These are phyloP conservation scores for Leccinum pallidistipes DNA, from an alignment of 1,284 basidiomycete genomes.

Conservation along the genomic window DNA sequence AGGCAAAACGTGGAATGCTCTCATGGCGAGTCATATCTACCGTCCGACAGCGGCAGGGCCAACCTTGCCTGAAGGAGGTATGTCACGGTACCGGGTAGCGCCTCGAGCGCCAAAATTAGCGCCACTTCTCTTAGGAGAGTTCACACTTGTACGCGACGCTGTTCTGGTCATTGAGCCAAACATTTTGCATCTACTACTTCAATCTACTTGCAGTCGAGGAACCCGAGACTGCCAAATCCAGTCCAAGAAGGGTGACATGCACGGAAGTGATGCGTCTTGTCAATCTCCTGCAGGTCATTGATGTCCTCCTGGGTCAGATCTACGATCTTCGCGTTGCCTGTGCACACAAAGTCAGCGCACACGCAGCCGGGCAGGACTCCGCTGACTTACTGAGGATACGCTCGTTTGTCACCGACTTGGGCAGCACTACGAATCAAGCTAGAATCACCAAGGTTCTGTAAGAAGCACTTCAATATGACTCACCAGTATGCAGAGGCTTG, in stretches of 20 bases:
- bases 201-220: slow-evolving; percentile 52
- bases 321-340: slow-evolving; percentile 55
- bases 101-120: neutral
- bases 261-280: slow-evolving; percentile 59
- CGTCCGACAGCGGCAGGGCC: slow-evolving; percentile 5
- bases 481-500: slow-evolving; percentile 53
- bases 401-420: slow-evolving; percentile 61
- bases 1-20: slow-evolving; percentile 3
- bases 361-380: too few species aligned
- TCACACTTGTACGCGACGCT: neutral
- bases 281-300: slow-evolving; percentile 51
- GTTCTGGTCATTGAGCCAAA: neutral
- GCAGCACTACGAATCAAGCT: slow-evolving; percentile 43
- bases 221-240: slow-evolving; percentile 61
- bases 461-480: slow-evolving; percentile 6
- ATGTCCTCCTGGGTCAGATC: slow-evolving; percentile 60
- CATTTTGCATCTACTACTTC: neutral
- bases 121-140: too few species aligned
- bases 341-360: slow-evolving; percentile 3
- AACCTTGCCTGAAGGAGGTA: slow-evolving; percentile 19
- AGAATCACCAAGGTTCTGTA: neutral
- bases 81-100: neutral
- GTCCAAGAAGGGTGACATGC: slow-evolving; percentile 64
- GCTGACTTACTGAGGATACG: slow-evolving; percentile 50
- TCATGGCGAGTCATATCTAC: neutral